phyloP scores from a whole-genome alignment of 2,329 filamentous ascomycete genomes.

The Podosphaera aphanis region DNA sequence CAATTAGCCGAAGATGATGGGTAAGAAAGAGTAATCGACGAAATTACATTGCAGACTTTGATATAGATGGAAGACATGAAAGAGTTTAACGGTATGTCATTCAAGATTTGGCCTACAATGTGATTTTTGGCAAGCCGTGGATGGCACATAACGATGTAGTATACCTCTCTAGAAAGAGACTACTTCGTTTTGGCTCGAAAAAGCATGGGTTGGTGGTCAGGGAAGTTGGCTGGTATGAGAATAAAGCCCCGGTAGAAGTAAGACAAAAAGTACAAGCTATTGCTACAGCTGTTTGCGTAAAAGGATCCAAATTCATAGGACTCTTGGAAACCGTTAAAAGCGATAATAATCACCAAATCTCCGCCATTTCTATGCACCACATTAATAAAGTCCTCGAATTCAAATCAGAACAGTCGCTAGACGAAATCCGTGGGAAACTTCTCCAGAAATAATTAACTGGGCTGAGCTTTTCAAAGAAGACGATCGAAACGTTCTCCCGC shows the following conservation, averaged over 20 bases:
- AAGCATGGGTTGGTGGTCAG: background rate
- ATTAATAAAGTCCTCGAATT: background rate
- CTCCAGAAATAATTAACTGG: background rate
- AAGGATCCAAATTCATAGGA: too few relatives aligned
- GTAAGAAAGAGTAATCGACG: background rate
- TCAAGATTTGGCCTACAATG: background rate
- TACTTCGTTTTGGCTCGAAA: background rate
- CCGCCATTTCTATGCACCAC: background rate
- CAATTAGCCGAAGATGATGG: slow-evolving; percentile 41
- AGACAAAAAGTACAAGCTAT: background rate
- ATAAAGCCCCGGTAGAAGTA: background rate
- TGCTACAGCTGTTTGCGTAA: background rate
- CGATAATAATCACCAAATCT: too few relatives aligned
- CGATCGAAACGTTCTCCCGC: background rate
- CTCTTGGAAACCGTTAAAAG: too few relatives aligned
- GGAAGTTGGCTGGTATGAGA: background rate
- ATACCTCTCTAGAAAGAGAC: background rate
- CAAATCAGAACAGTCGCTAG: background rate
- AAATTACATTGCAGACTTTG: background rate
- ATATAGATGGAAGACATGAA: background rate
- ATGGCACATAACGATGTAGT: background rate
- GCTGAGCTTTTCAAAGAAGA: background rate
- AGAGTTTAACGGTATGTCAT: background rate
- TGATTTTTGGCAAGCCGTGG: background rate
- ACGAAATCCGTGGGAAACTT: background rate